Conservation (phyloP, 768 basidiomycete species). For the Phlegmacium glaucopus region DNA sequence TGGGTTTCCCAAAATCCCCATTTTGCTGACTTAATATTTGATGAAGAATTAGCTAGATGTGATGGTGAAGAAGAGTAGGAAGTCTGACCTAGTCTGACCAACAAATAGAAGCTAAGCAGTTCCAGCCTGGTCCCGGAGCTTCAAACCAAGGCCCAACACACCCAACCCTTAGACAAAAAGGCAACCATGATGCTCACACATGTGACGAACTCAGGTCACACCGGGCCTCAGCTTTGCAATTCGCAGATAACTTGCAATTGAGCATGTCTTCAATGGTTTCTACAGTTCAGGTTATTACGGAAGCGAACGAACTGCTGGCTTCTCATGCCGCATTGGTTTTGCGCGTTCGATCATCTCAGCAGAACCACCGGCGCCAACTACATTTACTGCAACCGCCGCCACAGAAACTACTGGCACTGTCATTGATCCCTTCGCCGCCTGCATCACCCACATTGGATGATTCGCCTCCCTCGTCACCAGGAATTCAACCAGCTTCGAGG, state of each 20-base stretch:
- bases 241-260: background rate
- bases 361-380: slow-evolving; percentile 52
- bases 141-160: too few species aligned
- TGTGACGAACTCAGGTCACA: too few species aligned
- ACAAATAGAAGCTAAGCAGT: too few species aligned
- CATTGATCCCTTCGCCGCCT: slow-evolving; percentile 55
- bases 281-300: slow-evolving; percentile 49
- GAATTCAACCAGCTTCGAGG: slow-evolving; percentile 31
- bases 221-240: too few species aligned
- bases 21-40: too few species aligned
- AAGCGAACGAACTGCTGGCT: slow-evolving; percentile 64
- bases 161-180: too few species aligned
- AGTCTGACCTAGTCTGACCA: too few species aligned
- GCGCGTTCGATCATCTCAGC: slow-evolving; percentile 54
- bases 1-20: too few species aligned
- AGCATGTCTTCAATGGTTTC: slow-evolving; percentile 15
- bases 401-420: slow-evolving; percentile 49
- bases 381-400: slow-evolving; percentile 54
- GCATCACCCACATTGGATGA: slow-evolving; percentile 51
- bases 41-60: too few species aligned
- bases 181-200: too few species aligned
- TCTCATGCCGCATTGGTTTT: slow-evolving; percentile 57
- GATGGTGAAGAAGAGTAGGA: too few species aligned
- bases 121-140: too few species aligned
- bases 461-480: slow-evolving; percentile 35